Conservation (phyloP, 2,329 filamentous ascomycete species). For the Aspergillus felis region DNA sequence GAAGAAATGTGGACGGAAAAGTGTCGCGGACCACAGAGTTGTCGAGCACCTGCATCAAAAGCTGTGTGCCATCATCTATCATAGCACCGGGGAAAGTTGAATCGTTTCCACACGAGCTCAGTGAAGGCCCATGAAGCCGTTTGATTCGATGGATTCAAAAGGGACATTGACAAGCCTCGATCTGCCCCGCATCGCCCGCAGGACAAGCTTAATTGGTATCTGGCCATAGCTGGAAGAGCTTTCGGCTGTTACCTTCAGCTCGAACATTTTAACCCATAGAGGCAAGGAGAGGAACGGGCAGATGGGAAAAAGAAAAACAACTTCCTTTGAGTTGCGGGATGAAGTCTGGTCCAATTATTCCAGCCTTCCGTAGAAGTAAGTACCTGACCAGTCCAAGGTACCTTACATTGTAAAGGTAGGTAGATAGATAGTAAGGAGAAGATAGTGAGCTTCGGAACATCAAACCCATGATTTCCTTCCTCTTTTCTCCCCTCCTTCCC, state of each 20-base stretch:
- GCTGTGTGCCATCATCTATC: conserved; percentile 2
- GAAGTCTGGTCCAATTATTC: conserved; percentile 2
- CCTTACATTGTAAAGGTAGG: neutral
- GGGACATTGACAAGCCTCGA: conserved; percentile 15
- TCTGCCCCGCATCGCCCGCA: conserved; percentile 20
- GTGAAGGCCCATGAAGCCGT: conserved; percentile 2
- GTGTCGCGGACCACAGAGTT: neutral
- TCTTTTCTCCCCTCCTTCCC: neutral
- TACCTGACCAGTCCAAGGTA: neutral
- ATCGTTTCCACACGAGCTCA: conserved; percentile 10
- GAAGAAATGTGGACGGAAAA: conserved; percentile 4
- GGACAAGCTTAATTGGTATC: conserved; percentile 17
- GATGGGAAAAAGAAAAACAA: neutral
- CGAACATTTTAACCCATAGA: neutral
- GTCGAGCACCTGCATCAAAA: conserved; percentile 16
- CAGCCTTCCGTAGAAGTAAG: neutral
- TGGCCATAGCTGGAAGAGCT: conserved; percentile 7
- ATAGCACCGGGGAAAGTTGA: conserved; percentile 12
- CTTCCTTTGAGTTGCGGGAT: neutral
- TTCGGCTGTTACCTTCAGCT: neutral
- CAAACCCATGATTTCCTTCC: neutral
- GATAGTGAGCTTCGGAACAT: neutral
- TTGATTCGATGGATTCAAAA: conserved; percentile 10
- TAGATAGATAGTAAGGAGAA: neutral
- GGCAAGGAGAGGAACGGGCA: neutral